Evolutionary conservation across 2,329 filamentous ascomycete genomes (phyloP).

Genomic region (Emmonsiellopsis sp.): DNA sequence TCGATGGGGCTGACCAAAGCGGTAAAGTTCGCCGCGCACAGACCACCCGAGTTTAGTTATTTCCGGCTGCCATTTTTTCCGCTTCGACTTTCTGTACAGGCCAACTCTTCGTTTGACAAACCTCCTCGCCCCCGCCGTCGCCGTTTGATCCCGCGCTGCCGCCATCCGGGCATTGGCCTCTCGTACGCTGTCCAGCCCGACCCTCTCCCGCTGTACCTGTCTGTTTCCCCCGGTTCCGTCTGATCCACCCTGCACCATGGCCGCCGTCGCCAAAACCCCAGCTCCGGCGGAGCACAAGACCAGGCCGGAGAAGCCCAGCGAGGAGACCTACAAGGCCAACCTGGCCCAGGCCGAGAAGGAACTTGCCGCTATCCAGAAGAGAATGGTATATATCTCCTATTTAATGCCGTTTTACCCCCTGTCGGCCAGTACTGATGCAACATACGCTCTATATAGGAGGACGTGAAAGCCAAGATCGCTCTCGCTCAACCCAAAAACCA

Average conservation of each 20-base stretch:
- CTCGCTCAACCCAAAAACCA: slow-evolving; percentile 71
- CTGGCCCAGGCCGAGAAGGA: slow-evolving; percentile 80
- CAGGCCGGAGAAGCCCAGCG: slow-evolving; percentile 80
- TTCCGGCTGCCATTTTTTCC: slow-evolving; percentile 8
- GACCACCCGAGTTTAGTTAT: slow-evolving; percentile 16
- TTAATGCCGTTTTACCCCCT: not conserved
- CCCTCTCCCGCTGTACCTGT: not conserved
- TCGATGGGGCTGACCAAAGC: slow-evolving; percentile 10
- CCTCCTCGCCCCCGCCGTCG: not conserved
- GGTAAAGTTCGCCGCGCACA: slow-evolving; percentile 18
- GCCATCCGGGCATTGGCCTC: not conserved
- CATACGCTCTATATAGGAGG: slow-evolving; percentile 53
- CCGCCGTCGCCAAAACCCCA: slow-evolving; percentile 19
- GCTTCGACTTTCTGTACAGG: not conserved
- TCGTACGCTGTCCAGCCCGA: not conserved
- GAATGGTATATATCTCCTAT: slow-evolving; percentile 42
- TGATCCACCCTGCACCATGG: slow-evolving; percentile 19
- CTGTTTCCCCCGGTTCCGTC: not conserved
- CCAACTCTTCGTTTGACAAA: not conserved
- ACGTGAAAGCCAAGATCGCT: slow-evolving; percentile 81
- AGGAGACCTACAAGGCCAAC: slow-evolving; percentile 69
- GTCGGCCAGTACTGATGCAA: not conserved
- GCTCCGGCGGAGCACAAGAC: slow-evolving; percentile 30
- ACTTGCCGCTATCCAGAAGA: slow-evolving; percentile 66
- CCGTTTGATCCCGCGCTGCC: not conserved